Evolutionary conservation across 768 basidiomycete genomes (phyloP).

Genomic region (Terana coerulea): DNA sequence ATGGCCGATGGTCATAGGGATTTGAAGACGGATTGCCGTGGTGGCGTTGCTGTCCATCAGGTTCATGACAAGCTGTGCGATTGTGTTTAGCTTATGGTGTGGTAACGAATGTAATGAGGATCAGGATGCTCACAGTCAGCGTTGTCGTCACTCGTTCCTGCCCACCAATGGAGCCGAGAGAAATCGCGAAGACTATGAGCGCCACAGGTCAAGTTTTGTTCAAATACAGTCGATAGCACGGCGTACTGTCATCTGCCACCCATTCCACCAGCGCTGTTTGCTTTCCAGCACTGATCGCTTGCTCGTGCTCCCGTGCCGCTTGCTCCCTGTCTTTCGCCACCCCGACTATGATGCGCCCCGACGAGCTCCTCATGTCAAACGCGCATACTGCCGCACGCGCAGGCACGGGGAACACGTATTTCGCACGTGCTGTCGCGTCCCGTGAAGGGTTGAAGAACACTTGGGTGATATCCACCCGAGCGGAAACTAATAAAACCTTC

Average conservation of each 20-base stretch:
- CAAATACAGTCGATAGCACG: slow-evolving; percentile 15
- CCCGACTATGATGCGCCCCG: slow-evolving; percentile 41
- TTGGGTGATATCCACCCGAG: slow-evolving; percentile 10
- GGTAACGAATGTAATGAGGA: neutral
- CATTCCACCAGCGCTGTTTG: slow-evolving; percentile 44
- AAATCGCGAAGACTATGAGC: slow-evolving; percentile 50
- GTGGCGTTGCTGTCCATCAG: slow-evolving; percentile 45
- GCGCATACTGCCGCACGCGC: slow-evolving; percentile 50
- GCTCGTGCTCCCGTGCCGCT: slow-evolving; percentile 38
- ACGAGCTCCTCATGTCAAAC: slow-evolving; percentile 44
- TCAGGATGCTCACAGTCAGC: slow-evolving; percentile 33
- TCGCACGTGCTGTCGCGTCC: slow-evolving; percentile 37
- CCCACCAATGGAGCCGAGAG: slow-evolving; percentile 49
- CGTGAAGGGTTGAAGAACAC: slow-evolving; percentile 5
- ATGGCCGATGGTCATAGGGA: slow-evolving; percentile 46
- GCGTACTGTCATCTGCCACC: slow-evolving; percentile 49
- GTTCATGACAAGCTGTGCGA: slow-evolving; percentile 45
- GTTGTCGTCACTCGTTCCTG: slow-evolving; percentile 35
- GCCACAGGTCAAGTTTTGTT: slow-evolving; percentile 22
- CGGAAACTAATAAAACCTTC: slow-evolving; percentile 13
- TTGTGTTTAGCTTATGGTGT: neutral
- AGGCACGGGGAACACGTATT: slow-evolving; percentile 59
- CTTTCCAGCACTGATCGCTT: slow-evolving; percentile 37
- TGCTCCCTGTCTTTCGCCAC: slow-evolving; percentile 44
- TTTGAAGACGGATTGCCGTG: slow-evolving; percentile 49